A percentile compares a stretch with the other conserved stretches of the same genome.
Conservation (phyloP, 2,329 filamentous ascomycete species). For the Botrytis byssoidea region DNA sequence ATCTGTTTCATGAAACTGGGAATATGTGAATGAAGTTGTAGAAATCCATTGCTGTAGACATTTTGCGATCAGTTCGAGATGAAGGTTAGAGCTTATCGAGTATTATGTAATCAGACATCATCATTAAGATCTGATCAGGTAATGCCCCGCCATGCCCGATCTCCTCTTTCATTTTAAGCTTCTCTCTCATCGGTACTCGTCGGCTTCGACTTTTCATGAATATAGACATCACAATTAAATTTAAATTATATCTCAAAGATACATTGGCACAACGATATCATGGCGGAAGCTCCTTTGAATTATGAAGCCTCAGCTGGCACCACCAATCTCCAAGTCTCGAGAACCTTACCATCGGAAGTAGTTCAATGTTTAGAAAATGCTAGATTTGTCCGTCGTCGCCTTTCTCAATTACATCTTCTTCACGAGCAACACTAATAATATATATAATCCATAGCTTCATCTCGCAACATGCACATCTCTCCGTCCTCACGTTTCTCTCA, state of each 20-base stretch:
- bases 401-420: neutral
- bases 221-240: neutral
- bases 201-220: neutral
- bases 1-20: neutral
- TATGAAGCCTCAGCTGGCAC: slow-evolving; percentile 73
- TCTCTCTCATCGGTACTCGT: slow-evolving; percentile 6
- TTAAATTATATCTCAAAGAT: neutral
- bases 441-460: slow-evolving; percentile 65
- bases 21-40: neutral
- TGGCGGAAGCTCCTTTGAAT: slow-evolving; percentile 48
- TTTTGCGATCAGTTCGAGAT: neutral
- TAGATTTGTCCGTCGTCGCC: slow-evolving; percentile 68
- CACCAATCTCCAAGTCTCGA: slow-evolving; percentile 63
- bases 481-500: slow-evolving; percentile 87
- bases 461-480: slow-evolving; percentile 86
- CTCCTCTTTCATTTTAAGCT: neutral
- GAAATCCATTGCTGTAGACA: neutral
- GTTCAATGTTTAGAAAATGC: slow-evolving; percentile 90
- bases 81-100: neutral
- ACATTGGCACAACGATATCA: neutral
- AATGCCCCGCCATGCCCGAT: slow-evolving; percentile 11
- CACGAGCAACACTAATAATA: neutral
- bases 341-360: slow-evolving; percentile 76
- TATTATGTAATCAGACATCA: slow-evolving; percentile 4
- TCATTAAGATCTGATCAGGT: neutral